Evolutionary conservation across 2,329 filamentous ascomycete species (phyloP).

Genomic region (Arthrobotrys iridis): DNA sequence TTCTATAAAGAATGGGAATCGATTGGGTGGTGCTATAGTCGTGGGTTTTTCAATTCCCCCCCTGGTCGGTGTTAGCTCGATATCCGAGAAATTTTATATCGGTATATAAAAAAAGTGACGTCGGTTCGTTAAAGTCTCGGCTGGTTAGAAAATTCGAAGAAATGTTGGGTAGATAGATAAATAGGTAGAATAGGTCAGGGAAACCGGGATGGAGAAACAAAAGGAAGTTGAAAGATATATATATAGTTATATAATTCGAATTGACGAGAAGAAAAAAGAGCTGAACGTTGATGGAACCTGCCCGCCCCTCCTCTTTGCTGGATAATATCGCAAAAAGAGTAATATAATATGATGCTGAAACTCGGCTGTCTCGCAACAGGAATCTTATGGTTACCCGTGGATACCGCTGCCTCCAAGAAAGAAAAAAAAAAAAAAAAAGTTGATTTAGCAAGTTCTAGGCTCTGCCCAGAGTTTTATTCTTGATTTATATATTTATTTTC

Average conservation of each 20-base stretch:
- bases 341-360: conserved; percentile 44
- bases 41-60: not conserved
- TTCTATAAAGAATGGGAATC: conserved; percentile 5
- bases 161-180: too few species aligned
- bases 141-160: not conserved
- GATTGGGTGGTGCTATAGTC: too few species aligned
- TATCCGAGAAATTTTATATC: conserved; percentile 1
- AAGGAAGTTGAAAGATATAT: too few species aligned
- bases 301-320: not conserved
- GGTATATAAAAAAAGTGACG: not conserved
- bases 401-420: not conserved
- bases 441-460: not conserved
- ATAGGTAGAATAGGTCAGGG: too few species aligned
- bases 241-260: too few species aligned
- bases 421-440: conserved; percentile 6
- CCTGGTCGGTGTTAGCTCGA: not conserved
- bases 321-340: conserved; percentile 16
- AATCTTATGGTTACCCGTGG: conserved; percentile 13
- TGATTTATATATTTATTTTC: too few species aligned
- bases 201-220: not conserved
- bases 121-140: too few species aligned
- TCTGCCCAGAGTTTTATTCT: conserved; percentile 23
- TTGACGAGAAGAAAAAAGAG: not conserved
- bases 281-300: not conserved
- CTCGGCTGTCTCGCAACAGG: conserved; percentile 43